phyloP scores from a whole-genome alignment of 257 asterid species.

The Nicotiana tabacum region DNA sequence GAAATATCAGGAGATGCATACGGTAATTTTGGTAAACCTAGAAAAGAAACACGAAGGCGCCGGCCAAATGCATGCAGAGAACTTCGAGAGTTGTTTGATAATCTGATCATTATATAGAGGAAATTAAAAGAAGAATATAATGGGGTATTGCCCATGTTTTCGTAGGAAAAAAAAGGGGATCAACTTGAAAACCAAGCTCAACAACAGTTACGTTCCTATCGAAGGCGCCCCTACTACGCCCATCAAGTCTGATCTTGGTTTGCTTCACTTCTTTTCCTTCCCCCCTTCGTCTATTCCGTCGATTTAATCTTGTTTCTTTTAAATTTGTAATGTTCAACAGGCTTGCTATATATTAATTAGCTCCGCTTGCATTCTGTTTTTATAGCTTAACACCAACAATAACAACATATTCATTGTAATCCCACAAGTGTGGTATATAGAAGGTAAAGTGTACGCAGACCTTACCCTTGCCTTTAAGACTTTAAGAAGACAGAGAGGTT shows the following conservation, averaged over 20 bases:
- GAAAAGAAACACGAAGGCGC: neutral
- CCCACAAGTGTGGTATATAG: no score
- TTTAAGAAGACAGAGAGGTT: no score
- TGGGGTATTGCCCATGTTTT: slow-evolving; percentile 23
- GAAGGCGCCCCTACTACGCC: neutral
- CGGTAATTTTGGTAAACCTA: neutral
- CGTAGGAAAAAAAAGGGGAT: slow-evolving; percentile 1
- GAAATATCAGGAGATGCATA: no score
- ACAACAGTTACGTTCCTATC: neutral
- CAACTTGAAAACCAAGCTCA: neutral
- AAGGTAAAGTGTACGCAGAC: no score
- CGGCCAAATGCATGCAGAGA: neutral
- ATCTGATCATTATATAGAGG: no score
- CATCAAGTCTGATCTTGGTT: neutral
- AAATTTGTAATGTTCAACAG: neutral
- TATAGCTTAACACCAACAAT: neutral
- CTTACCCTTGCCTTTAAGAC: no score
- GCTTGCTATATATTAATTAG: no score
- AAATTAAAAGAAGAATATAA: neutral
- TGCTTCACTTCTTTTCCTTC: neutral
- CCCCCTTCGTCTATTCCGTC: neutral
- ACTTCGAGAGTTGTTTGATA: neutral
- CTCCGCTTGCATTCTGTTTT: no score
- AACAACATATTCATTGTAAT: no score
- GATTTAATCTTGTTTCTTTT: neutral